Evolutionary conservation across 176 grass and related monocot genomes (phyloP).

Genomic region (Carex myosuroides): DNA sequence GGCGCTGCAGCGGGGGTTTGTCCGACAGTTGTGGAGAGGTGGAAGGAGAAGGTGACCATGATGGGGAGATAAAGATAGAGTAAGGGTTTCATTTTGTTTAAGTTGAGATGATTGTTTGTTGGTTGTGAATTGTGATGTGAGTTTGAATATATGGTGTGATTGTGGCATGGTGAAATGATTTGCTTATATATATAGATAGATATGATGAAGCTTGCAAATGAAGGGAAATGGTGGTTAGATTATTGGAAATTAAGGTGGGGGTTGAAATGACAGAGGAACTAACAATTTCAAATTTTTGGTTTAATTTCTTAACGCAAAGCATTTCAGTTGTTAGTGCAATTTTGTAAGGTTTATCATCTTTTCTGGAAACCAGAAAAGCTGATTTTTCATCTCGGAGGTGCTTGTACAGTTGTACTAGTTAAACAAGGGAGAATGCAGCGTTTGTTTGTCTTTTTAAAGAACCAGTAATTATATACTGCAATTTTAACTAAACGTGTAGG

Average conservation of each 20-base stretch:
- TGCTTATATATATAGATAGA: background rate
- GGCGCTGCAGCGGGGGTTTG: slow-evolving; percentile 32
- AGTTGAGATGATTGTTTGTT: background rate
- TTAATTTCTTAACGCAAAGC: background rate
- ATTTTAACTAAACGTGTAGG: too few relatives aligned
- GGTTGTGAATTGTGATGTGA: background rate
- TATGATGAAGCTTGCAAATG: slow-evolving; percentile 25
- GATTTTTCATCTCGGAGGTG: background rate
- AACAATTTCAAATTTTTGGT: background rate
- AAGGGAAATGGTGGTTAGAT: slow-evolving; percentile 51
- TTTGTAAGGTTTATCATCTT: background rate
- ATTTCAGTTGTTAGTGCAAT: slow-evolving; percentile 1
- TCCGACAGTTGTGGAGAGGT: slow-evolving; percentile 19
- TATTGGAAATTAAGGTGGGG: background rate
- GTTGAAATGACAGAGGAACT: slow-evolving; percentile 45
- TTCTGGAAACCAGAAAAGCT: background rate
- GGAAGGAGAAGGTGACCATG: background rate
- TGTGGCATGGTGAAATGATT: background rate
- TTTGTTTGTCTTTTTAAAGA: background rate
- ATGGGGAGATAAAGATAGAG: background rate
- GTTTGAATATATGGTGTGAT: background rate
- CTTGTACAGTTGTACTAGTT: too few relatives aligned
- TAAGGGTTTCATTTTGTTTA: slow-evolving; percentile 10
- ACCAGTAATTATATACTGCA: too few relatives aligned
- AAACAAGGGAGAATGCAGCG: background rate